phyloP scores from a whole-genome alignment of 2,329 filamentous ascomycete genomes.

The Colletotrichum eleusines region DNA sequence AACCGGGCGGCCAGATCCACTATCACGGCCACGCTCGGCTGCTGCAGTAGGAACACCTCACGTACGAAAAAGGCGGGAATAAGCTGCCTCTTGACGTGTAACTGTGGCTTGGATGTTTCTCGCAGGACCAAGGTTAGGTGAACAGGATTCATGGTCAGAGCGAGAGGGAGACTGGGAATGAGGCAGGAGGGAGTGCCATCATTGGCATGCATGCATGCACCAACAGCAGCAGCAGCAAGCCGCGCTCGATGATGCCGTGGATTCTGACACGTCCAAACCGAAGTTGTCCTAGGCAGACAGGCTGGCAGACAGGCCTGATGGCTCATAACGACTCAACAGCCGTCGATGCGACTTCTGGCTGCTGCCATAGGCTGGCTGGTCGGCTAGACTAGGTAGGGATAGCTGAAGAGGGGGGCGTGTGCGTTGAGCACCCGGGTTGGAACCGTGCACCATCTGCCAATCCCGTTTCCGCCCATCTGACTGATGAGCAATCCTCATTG shows the following conservation, averaged over 20 bases:
- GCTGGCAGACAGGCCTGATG: neutral
- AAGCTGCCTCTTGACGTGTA: slow-evolving; percentile 5
- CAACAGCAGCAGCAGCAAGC: slow-evolving; percentile 29
- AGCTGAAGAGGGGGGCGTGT: neutral
- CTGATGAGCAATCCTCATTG: slow-evolving; percentile 33
- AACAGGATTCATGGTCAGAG: slow-evolving; percentile 22
- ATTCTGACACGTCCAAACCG: slow-evolving; percentile 23
- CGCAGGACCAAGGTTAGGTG: slow-evolving; percentile 16
- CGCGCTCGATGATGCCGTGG: slow-evolving; percentile 35
- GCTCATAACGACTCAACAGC: slow-evolving; percentile 23
- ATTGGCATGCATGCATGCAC: slow-evolving; percentile 30
- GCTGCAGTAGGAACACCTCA: neutral
- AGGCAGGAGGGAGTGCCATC: slow-evolving; percentile 2
- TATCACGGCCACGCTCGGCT: slow-evolving; percentile 20
- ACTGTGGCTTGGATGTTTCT: slow-evolving; percentile 26
- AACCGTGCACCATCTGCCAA: neutral
- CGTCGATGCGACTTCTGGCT: neutral
- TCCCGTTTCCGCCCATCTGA: slow-evolving; percentile 17
- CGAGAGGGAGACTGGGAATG: slow-evolving; percentile 9
- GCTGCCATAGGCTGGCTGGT: slow-evolving; percentile 11
- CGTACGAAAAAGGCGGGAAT: neutral
- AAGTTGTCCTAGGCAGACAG: slow-evolving; percentile 15
- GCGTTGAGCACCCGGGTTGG: slow-evolving; percentile 2
- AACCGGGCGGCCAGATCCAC: slow-evolving; percentile 32
- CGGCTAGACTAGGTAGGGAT: slow-evolving; percentile 3